Conservation (phyloP, 495 filamentous ascomycete species). For the Friedmanniomyces endolithicus region DNA sequence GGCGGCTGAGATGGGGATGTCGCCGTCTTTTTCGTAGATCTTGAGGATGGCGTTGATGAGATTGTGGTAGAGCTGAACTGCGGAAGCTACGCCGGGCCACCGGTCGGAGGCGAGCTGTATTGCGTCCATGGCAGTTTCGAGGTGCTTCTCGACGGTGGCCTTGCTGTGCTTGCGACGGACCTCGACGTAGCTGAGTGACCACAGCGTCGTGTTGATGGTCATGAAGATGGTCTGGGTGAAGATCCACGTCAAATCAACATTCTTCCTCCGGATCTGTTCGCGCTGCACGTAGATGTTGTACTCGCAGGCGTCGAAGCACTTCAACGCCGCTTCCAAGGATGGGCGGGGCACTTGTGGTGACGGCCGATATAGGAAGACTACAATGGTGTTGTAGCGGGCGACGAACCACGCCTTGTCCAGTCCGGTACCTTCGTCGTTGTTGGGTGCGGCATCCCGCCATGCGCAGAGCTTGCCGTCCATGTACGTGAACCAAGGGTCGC, state of each 20-base stretch:
- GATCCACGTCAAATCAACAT: slow-evolving; percentile 82
- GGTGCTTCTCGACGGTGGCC: slow-evolving; percentile 57
- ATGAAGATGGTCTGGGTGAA: slow-evolving; percentile 79
- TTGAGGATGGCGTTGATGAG: slow-evolving; percentile 72
- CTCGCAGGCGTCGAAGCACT: slow-evolving; percentile 68
- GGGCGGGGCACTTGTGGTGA: slow-evolving; percentile 84
- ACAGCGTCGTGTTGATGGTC: slow-evolving; percentile 75
- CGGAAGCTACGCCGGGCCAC: slow-evolving; percentile 83
- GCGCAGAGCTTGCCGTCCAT: slow-evolving; percentile 66
- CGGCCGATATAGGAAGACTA: slow-evolving; percentile 71
- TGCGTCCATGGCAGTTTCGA: slow-evolving; percentile 59
- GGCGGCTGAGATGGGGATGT: slow-evolving; percentile 51
- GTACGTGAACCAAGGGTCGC: slow-evolving; percentile 69
- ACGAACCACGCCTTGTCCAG: slow-evolving; percentile 59
- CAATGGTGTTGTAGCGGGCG: slow-evolving; percentile 66
- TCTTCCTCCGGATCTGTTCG: slow-evolving; percentile 58
- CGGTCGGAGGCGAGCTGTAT: slow-evolving; percentile 63
- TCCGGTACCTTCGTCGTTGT: slow-evolving; percentile 51
- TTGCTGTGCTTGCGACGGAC: slow-evolving; percentile 55
- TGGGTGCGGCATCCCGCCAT: slow-evolving; percentile 55
- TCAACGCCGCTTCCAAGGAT: slow-evolving; percentile 55
- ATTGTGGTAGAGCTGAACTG: slow-evolving; percentile 62
- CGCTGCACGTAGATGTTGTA: slow-evolving; percentile 68
- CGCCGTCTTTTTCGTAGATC: slow-evolving; percentile 55
- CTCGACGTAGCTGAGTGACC: slow-evolving; percentile 74